Percentiles rank a stretch among this genome's conserved stretches.
Evolutionary conservation across 768 basidiomycete genomes (phyloP).

Genomic region (Serendipita sp.): DNA sequence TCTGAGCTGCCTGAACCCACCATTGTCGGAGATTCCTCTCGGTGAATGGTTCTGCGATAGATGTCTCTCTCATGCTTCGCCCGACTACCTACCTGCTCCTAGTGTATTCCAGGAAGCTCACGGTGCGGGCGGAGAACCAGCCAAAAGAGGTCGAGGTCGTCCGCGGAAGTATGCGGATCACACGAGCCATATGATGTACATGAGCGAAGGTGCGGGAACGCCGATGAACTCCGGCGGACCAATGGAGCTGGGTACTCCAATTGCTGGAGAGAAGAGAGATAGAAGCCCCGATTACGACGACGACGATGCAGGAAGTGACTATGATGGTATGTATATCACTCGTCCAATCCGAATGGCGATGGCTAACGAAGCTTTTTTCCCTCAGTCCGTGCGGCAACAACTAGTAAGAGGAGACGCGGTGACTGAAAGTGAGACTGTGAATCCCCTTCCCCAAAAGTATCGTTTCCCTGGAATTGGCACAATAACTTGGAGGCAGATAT

Average conservation of each 20-base stretch:
- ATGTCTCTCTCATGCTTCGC: conserved; percentile 27
- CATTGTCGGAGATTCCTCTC: conserved; percentile 58
- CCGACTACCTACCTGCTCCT: neutral
- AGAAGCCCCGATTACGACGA: conserved; percentile 2
- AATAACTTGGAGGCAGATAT: neutral
- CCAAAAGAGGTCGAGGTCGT: conserved; percentile 1
- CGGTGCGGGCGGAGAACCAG: neutral
- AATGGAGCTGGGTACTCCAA: neutral
- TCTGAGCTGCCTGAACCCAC: conserved; percentile 62
- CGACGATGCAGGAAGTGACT: conserved; percentile 2
- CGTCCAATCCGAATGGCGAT: neutral
- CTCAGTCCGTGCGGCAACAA: neutral
- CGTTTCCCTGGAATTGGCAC: no score
- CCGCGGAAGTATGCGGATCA: conserved; percentile 1
- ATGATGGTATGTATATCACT: neutral
- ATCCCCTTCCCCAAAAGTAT: no score
- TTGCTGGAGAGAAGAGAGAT: conserved; percentile 8
- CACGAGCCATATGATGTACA: conserved; percentile 1
- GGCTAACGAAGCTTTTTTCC: neutral
- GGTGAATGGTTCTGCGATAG: conserved; percentile 87
- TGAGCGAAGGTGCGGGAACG: conserved; percentile 2
- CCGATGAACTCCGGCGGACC: neutral
- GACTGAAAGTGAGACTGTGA: neutral
- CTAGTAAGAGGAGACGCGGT: neutral
- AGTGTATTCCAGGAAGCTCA: neutral